Conservation (phyloP, 495 filamentous ascomycete species). For the Penicillium desertorum region DNA sequence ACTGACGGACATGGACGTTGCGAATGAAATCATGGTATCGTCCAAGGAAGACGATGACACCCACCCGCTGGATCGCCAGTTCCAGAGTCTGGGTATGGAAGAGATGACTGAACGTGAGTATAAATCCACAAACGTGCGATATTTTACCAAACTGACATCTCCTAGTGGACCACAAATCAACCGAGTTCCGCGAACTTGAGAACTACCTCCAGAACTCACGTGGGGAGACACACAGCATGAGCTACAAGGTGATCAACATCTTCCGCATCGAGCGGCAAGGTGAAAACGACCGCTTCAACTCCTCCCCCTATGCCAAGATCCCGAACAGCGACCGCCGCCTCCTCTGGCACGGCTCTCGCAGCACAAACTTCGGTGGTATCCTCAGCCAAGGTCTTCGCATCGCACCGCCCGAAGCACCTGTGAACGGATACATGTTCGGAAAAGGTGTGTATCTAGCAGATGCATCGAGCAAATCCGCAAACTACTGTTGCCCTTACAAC, state of each 20-base stretch:
- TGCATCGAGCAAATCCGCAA: constrained; percentile 73
- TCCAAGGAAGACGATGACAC: constrained; percentile 50
- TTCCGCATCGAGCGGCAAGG: constrained; percentile 80
- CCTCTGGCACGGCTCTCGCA: constrained; percentile 78
- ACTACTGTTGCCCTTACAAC: constrained; percentile 64
- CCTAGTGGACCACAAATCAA: constrained; percentile 51
- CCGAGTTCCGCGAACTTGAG: constrained; percentile 63
- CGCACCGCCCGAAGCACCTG: constrained; percentile 79
- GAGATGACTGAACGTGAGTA: constrained; percentile 57
- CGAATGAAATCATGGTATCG: constrained; percentile 73
- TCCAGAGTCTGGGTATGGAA: constrained; percentile 63
- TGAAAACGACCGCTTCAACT: constrained; percentile 65
- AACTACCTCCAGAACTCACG: constrained; percentile 65
- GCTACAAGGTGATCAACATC: constrained; percentile 66
- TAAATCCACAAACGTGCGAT: background rate
- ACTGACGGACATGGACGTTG: constrained; percentile 79
- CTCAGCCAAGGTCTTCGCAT: constrained; percentile 83
- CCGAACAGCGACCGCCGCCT: constrained; percentile 62
- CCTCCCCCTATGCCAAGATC: constrained; percentile 48
- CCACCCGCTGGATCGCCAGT: constrained; percentile 69
- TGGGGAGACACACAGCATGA: constrained; percentile 57
- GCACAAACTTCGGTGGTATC: constrained; percentile 81
- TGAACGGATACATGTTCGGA: constrained; percentile 77
- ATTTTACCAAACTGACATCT: constrained; percentile 4
- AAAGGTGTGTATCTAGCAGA: constrained; percentile 92